These are phyloP conservation scores for Peribolospora kevripleyi DNA, from an alignment of 768 basidiomycete genomes.

Conservation along the genomic window DNA sequence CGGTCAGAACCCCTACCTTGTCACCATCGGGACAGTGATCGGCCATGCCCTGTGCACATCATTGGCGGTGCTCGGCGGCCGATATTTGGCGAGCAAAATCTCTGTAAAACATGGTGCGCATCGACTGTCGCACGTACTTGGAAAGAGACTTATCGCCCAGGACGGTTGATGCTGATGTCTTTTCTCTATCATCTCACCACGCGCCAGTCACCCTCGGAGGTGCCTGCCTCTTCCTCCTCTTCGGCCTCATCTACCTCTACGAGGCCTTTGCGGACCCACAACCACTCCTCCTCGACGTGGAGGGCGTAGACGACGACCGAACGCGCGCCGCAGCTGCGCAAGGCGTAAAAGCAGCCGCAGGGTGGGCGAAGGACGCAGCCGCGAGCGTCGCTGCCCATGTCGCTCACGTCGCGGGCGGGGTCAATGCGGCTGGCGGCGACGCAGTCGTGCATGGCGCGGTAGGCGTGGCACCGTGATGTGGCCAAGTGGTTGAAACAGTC, in stretches of 20 bases:
- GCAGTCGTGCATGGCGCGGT: too few species aligned
- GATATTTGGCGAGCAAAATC: slow-evolving; percentile 77
- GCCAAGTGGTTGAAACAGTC: too few species aligned
- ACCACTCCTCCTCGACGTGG: too few species aligned
- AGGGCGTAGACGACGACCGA: too few species aligned
- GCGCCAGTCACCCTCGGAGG: slow-evolving; percentile 53
- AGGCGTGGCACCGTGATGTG: too few species aligned
- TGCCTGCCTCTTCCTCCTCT: slow-evolving; percentile 56
- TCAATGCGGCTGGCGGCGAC: too few species aligned
- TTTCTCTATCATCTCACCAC: neutral
- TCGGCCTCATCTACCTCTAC: slow-evolving; percentile 26
- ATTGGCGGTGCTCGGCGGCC: slow-evolving; percentile 76
- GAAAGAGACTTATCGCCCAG: neutral
- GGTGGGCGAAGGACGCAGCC: too few species aligned
- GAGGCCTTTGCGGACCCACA: slow-evolving; percentile 3
- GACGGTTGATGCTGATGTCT: neutral
- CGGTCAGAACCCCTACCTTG: slow-evolving; percentile 64
- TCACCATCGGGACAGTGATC: slow-evolving; percentile 66
- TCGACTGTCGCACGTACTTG: neutral
- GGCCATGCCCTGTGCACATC: slow-evolving; percentile 73
- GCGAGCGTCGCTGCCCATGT: too few species aligned
- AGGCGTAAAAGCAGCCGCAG: too few species aligned
- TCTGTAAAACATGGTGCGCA: slow-evolving; percentile 72
- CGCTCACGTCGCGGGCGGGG: too few species aligned
- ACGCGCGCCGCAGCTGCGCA: too few species aligned